Evolutionary conservation across 345 rosid genomes (phyloP), one percentile per base, ranked within the genome.

Genomic region (Bruguiera parviflora): DNA sequence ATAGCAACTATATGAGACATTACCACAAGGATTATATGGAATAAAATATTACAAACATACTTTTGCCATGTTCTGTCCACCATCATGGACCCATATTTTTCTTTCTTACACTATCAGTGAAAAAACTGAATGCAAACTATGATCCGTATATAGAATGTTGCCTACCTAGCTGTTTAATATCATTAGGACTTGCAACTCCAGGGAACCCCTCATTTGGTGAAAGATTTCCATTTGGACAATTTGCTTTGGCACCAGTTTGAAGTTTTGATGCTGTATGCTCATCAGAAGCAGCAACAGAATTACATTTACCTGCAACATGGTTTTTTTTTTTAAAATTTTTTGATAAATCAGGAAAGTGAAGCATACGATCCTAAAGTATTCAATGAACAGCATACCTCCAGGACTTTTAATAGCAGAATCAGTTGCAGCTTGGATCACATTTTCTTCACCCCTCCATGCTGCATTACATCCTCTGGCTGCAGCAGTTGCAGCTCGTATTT

Each of bases 151-250:
- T 16, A 25, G 8, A 68, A 27, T 7, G 24, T 58, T 24, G 22
- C 56, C 25, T 78, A 90, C 98, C 96, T 75, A 92, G 79, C 52
- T 77, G 85, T 70, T 81, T 83, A 71, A 80, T 68, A 64, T 82
- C 85, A 68, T 73, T 84, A 57, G 88, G 82, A 77, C 85, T 86
- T 77, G 88, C 78, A 83, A 90, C 87, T 81, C 91, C 96, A 6
- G 86, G 83, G 74, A 88, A 86, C 67, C 80, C 98, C 76, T 90
- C 90, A 35, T 77, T 67, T 27, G 81, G 81, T 33, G 83, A 75
- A 72, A 86, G 73, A 71, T 73, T 84, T 69, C 67, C 75, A 69
- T 64, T 72, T 70, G 84, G 81, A 68, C 43, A 68, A 73, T 69
- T 67, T 66, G 64, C 51, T 68, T 80, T 77, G 67, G 70, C 71